Evolutionary conservation across 139 green algal genomes (phyloP).

Genomic region (Desmodesmus armatus): DNA sequence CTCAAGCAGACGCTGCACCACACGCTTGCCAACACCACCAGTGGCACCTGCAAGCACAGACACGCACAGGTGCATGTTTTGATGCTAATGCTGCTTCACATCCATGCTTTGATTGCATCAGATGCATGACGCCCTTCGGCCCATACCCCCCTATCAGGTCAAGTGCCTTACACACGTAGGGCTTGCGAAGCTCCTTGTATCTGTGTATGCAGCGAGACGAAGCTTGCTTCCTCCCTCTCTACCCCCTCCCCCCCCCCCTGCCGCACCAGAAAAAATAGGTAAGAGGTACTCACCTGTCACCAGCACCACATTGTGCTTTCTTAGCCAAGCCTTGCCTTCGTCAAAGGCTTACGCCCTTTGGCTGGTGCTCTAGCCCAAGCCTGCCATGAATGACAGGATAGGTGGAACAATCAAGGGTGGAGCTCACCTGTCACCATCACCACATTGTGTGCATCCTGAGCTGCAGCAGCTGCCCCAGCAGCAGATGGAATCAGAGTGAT

Average conservation of each 20-base stretch:
- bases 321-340: background rate
- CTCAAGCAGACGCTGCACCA: constrained; percentile 80
- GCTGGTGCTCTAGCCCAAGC: background rate
- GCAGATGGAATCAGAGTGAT: constrained; percentile 13
- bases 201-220: too few relatives aligned
- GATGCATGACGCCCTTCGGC: background rate
- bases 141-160: background rate
- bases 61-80: background rate
- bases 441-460: constrained; percentile 35
- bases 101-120: background rate
- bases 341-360: background rate
- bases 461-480: background rate
- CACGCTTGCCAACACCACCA: constrained; percentile 84
- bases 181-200: too few relatives aligned
- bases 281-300: background rate
- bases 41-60: constrained; percentile 78
- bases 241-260: background rate
- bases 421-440: constrained; percentile 67
- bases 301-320: background rate
- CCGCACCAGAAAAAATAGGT: too few relatives aligned
- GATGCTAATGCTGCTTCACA: background rate
- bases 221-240: background rate
- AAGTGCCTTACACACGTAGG: background rate
- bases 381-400: background rate
- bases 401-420: background rate